Evolutionary conservation across 768 basidiomycete genomes (phyloP), one percentile per base, ranked within the genome.

Genomic region (Tricholoma bakamatsutake): DNA sequence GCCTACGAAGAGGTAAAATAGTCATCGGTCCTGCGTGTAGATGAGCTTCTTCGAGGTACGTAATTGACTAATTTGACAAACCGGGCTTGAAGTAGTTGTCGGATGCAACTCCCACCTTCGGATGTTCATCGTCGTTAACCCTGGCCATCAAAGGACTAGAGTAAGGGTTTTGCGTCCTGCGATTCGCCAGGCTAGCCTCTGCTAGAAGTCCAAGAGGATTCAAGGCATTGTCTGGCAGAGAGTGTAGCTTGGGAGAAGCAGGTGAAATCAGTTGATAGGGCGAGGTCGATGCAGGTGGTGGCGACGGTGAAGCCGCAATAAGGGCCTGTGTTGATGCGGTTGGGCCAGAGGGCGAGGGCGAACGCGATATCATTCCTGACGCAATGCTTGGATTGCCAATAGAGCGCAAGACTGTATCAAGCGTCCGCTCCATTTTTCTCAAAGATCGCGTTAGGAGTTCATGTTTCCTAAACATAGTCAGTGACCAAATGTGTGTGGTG

Each of bases 161-260:
- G 28, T 74, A 69, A 5, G 73, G 71, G 0, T 77, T 77, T 45
- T 84, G 79, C 1, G 82, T 83, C 27, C 83, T 75, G 5, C 89
- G 80, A 61, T 88, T 90, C 1, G 86, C 87, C 27, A 91, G 72
- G 63, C 88, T 91, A 0, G 93, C 90, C 66, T 98, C 95, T 0
- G 93, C 96, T 15, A 98, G 79, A 0, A 98, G 74, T 0, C 96
- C 96, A 10, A 98, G 77, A 4, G 96, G 96, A 59, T 96, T 98
- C 37, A 98, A 75, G 0, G 89, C 75, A 65, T 96, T 96, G 68
- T 98, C 94, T 0, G 96, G 96, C 4, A 98, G 73, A 0, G 85
- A 91, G 61, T 96, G 93, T 2, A 98, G 76, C 65, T 94, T 89
- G 0, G 94, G 95, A 1, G 92, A 94, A 2, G 78, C 76, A 1